Conservation (phyloP, 495 filamentous ascomycete species). For the Aspergillus biplanus region DNA sequence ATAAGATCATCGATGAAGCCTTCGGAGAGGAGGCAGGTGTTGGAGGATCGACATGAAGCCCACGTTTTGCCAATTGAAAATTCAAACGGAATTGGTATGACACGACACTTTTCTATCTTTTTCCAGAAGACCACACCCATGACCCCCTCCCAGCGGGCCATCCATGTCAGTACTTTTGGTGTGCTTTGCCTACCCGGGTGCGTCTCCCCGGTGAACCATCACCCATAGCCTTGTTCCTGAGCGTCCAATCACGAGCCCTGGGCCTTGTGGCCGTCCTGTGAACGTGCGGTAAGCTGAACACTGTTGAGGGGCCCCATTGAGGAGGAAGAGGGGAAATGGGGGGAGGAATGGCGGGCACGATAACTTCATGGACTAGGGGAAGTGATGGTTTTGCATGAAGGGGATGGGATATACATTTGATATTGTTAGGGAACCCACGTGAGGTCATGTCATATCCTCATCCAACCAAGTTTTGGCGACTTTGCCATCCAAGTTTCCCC, state of each 20-base stretch:
- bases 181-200: neutral
- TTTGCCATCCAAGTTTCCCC: too few relatives aligned
- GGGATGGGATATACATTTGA: too few relatives aligned
- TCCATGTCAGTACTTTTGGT: neutral
- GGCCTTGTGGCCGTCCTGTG: neutral
- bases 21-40: too few relatives aligned
- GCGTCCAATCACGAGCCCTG: neutral
- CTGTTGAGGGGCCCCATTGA: neutral
- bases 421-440: too few relatives aligned
- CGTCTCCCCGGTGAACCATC: neutral
- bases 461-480: too few relatives aligned
- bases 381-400: too few relatives aligned
- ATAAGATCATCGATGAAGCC: too few relatives aligned
- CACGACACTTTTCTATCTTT: neutral
- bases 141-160: neutral
- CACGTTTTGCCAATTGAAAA: neutral
- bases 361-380: too few relatives aligned
- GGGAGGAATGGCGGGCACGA: too few relatives aligned
- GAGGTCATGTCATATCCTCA: too few relatives aligned
- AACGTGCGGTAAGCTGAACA: neutral
- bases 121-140: neutral
- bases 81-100: neutral
- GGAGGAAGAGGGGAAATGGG: neutral
- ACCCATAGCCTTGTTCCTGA: neutral
- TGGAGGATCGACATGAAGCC: neutral